Evolutionary conservation across 345 rosid species (phyloP).

Genomic region (Corchorus olitorius): DNA sequence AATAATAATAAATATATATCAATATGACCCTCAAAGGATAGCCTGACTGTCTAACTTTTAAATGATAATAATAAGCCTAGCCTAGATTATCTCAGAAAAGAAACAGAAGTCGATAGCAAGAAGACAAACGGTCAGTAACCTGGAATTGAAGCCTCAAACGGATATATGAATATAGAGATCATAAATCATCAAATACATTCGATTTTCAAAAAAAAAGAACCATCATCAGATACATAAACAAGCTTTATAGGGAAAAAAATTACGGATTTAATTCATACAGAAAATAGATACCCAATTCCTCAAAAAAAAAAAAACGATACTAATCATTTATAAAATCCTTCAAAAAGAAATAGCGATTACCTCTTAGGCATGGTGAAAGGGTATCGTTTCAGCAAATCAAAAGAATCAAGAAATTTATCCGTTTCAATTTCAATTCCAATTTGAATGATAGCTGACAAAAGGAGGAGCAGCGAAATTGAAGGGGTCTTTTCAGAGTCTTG

Average conservation of each 20-base stretch:
- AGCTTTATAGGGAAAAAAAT: not conserved
- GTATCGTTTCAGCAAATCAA: not conserved
- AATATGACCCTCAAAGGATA: no score
- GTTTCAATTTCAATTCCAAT: no score
- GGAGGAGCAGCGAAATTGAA: slow-evolving; percentile 13
- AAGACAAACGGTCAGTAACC: not conserved
- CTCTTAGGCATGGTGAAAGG: slow-evolving; percentile 11
- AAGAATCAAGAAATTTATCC: not conserved
- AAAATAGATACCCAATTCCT: no score
- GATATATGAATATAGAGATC: not conserved
- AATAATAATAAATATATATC: no score
- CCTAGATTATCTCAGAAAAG: not conserved
- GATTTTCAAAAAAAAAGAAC: no score
- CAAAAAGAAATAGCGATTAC: not conserved
- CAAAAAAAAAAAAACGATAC: no score
- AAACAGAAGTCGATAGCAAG: not conserved
- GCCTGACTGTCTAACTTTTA: no score
- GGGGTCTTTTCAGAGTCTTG: not conserved
- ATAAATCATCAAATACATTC: not conserved
- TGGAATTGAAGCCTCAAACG: not conserved
- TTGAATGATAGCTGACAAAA: not conserved
- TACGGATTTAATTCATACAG: not conserved
- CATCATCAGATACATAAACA: not conserved
- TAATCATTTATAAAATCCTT: no score
- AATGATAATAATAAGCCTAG: no score